Percentiles rank a stretch among this genome's conserved stretches.
Evolutionary conservation across 768 basidiomycete genomes (phyloP).

Genomic region (Collybiopsis luxurians): DNA sequence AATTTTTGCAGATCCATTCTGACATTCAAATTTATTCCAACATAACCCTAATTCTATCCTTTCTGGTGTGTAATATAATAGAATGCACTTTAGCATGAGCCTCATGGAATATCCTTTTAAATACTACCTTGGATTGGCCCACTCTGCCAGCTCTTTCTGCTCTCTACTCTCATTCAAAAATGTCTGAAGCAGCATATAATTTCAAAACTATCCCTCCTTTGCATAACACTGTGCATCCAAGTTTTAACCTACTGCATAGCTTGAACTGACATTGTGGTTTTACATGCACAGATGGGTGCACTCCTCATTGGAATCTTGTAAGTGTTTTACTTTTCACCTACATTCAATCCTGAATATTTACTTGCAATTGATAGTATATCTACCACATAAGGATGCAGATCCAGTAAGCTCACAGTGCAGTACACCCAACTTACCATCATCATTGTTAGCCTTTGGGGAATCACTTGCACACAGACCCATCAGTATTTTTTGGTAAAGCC

Average conservation of each 20-base stretch:
- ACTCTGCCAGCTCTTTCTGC: not conserved
- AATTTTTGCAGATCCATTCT: no score
- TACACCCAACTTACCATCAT: not conserved
- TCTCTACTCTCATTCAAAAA: not conserved
- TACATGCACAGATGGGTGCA: constrained; percentile 6
- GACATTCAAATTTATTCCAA: no score
- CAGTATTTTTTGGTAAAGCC: no score
- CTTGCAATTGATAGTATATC: not conserved
- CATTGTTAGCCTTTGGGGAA: no score
- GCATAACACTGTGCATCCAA: not conserved
- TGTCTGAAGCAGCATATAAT: not conserved
- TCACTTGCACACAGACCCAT: no score
- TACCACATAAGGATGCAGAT: not conserved
- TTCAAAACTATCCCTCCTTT: not conserved
- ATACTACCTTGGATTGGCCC: not conserved
- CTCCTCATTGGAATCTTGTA: constrained; percentile 5
- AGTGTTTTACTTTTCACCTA: not conserved
- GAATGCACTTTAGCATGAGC: no score
- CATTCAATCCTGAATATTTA: not conserved
- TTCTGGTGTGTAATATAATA: no score
- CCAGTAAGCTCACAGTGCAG: not conserved
- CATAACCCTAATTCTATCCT: no score
- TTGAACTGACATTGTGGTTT: not conserved
- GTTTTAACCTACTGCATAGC: not conserved
- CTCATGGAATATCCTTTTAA: no score